Evolutionary conservation across 495 filamentous ascomycete species (phyloP), one percentile per base, ranked within the genome.

Genomic region (Aspergillus ellipticus): DNA sequence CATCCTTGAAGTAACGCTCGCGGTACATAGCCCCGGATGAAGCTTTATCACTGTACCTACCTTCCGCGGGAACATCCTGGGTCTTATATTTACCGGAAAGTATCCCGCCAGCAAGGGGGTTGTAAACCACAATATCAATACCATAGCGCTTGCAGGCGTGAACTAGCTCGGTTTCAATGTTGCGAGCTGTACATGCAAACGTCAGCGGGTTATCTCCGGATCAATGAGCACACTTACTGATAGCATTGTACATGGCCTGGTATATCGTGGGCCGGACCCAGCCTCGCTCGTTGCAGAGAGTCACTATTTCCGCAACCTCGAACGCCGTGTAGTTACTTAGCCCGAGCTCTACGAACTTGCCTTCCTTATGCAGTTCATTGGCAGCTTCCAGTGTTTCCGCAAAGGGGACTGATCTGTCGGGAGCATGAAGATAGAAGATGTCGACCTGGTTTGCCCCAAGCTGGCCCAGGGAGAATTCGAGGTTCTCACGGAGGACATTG

Each of bases 61-160:
- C 90, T 45, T 84, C 80, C 0, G 68, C 65, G 5, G 89, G 89
- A 0, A 86, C 70, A 65, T 89, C 88, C 26, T 68, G 72, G 33
- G 81, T 79, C 73, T 89, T 92, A 75, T 91, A 92, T 65, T 94
- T 94, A 51, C 92, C 90, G 21, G 85, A 86, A 64, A 96, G 88
- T 17, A 96, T 68, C 0, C 92, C 92, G 5, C 91, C 92, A 9
- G 89, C 90, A 49, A 89, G 74, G 0, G 92, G 92, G 68, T 96
- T 96, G 71, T 97, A 96, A n/a, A 93, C 77, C 22, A 96, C 91
- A 21, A 96, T 82, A 56, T 94, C 89, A 24, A 97, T 76, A 0
- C 89, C 89, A 64, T 93, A 96, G 15, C 89, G 84, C n/a, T 85
- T 81, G 61, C 89, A 96, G 6, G 85, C 85, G 0, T 83, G 86